Evolutionary conservation across 306 rosid genomes (phyloP), one percentile per base, ranked within the genome.

Genomic region (Spatholobus suberectus): DNA sequence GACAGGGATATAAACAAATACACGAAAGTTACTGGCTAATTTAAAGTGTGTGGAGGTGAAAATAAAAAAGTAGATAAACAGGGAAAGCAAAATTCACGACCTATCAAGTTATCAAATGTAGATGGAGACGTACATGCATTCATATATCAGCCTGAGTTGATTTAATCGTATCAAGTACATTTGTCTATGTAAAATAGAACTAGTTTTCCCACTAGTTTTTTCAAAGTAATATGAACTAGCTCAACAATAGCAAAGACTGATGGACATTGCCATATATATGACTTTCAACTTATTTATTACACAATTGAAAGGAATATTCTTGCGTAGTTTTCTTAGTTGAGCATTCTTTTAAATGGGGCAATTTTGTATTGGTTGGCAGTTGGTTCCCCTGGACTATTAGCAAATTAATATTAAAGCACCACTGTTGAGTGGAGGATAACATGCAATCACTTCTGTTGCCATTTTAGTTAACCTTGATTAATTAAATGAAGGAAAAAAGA

Each of bases 371-470:
- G 29, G 89, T 83, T 79, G 84, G 83, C 27, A 83, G 91, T 87
- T 85, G 77, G 76, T 73, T 70, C 41, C 26, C 38, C 6, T 61
- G 72, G 78, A 74, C 41, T 70, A 41, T 52, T 13, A 51, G 59
- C 51, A 74, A n/a, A n/a, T n/a, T n/a, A 68, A 81, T 82, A 73
- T 58, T 82, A 88, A 84, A 81, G 83, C 47, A 35, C 58, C 54
- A 40, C 12, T 66, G 13, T 43, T 37, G 59, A 82, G 91, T 90
- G 95, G 94, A 76, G 82, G 83, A 75, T 87, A 90, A 90, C 95
- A 76, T 90, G 95, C 92, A 81, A 73, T 63, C 67, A 71, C 76
- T 86, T 85, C 40, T 84, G 67, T 71, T 73, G 78, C 79, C 73
- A 69, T 59, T 85, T 73, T 27, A 34, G 84, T 70, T 54, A 82